These are phyloP conservation scores for Kondoa malvinella DNA, from an alignment of 768 basidiomycete species.

Conservation along the genomic window DNA sequence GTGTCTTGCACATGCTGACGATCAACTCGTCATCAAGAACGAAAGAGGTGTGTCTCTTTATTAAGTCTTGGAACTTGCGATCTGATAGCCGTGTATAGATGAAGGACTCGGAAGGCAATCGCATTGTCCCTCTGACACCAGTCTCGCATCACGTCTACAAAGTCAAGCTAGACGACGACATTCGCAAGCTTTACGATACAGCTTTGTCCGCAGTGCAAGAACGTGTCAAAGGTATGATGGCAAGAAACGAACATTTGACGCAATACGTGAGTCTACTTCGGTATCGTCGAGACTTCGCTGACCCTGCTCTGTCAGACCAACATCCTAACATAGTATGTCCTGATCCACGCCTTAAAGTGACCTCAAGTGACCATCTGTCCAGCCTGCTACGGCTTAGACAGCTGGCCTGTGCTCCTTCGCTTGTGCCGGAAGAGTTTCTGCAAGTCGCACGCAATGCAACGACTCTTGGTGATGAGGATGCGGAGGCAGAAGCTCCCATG, in stretches of 20 bases:
- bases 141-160: constrained; percentile 62
- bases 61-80: constrained; percentile 18
- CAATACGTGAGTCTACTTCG: constrained; percentile 7
- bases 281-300: background rate
- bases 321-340: constrained; percentile 5
- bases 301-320: background rate
- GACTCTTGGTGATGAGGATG: background rate
- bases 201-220: constrained; percentile 15
- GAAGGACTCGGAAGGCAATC: constrained; percentile 60
- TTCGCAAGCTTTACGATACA: constrained; percentile 41
- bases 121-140: constrained; percentile 58
- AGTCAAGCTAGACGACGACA: constrained; percentile 39
- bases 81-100: constrained; percentile 39
- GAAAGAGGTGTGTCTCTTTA: constrained; percentile 41
- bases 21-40: constrained; percentile 37
- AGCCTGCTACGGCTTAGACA: constrained; percentile 75
- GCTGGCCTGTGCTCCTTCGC: constrained; percentile 57
- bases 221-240: constrained; percentile 10
- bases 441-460: background rate
- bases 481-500: background rate
- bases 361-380: constrained; percentile 44
- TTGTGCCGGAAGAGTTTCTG: constrained; percentile 50
- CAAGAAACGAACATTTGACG: constrained; percentile 26
- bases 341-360: constrained; percentile 35
- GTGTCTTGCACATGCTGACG: background rate